phyloP scores from a whole-genome alignment of 192 early-diverging fungal genomes.

The Lunasporangiospora selenospora region DNA sequence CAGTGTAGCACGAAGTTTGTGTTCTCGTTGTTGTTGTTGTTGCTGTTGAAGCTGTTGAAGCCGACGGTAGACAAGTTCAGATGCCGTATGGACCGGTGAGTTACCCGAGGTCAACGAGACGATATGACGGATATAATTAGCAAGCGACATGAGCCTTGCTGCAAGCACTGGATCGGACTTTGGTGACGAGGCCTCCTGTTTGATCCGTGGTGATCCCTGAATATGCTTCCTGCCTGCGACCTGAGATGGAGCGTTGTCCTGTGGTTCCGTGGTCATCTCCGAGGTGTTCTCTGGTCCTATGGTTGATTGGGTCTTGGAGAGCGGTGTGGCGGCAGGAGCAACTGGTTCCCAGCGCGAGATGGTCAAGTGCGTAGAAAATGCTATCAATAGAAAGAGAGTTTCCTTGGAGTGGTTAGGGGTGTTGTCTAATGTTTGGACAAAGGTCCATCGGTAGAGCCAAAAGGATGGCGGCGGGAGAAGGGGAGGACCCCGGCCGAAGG shows the following conservation, averaged over 20 bases:
- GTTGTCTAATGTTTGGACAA: background rate
- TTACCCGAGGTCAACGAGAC: conserved; percentile 26
- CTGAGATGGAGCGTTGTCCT: background rate
- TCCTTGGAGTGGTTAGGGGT: background rate
- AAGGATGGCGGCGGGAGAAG: too few species aligned
- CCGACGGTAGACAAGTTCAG: conserved; percentile 2
- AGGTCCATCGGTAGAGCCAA: background rate
- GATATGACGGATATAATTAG: conserved; percentile 47
- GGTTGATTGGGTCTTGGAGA: conserved; percentile 2
- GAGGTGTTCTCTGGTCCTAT: background rate
- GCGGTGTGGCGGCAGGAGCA: background rate
- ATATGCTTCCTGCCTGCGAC: too few species aligned
- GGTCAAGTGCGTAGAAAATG: conserved; percentile 39
- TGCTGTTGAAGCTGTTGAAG: background rate
- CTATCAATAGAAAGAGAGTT: conserved; percentile 19
- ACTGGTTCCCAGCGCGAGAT: conserved; percentile 41
- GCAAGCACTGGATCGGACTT: conserved; percentile 13
- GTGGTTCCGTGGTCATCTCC: background rate
- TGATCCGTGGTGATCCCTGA: too few species aligned
- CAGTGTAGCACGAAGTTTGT: background rate
- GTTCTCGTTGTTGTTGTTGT: conserved; percentile 6
- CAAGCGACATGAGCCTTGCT: conserved; percentile 28
- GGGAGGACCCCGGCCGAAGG: too few species aligned
- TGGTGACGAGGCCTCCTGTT: conserved; percentile 6
- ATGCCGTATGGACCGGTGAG: conserved; percentile 6